Base-by-base conservation (phyloP, 495 filamentous ascomycete genomes). In the Letharia lupina region DNA sequence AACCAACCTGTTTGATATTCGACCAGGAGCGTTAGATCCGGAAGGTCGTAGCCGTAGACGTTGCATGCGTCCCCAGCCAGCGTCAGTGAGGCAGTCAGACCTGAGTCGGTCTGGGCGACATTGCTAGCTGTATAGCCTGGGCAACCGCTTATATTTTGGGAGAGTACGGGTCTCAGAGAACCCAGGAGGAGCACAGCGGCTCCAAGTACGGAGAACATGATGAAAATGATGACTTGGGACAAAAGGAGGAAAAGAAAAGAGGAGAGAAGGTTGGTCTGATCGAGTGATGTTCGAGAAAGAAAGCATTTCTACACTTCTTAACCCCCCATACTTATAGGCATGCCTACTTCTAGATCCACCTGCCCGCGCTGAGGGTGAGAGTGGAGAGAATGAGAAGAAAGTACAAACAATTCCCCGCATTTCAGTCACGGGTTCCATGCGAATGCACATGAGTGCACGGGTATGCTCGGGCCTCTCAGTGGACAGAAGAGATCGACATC, bases 101-200 rank as follows among this genome's bases (percentile, higher is more conserved):
- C 77, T 4, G 77, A 78, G 15, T 73, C 72, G 8, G 71, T 80
- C 44, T 82, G 78, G 63, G 79, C 75, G 52, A 92, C 76, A 73
- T 91, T 87, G 28, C 78, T 81, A 48, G 87, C 89, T 23, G 77
- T 81, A 71, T 95, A 95, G 8, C 90, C 90, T 18, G 89, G 87
- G 69, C 90, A 93, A 23, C 54, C n/a, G 33, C 54, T 57, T 18
- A 57, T 8, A 37, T 37, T 6, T 20, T 57, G 54, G 18, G 54
- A 57, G 33, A 37, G 13, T 37, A 57, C 33, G 33, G 54, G 2
- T 20, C 15, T 37, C 33, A 57, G 6, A 37, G 33, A 37, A 20
- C 3, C 54, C 15, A 57, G 54, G 33, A 57, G 13, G 33, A 37
- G 33, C 54, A 33, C 54, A 57, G 31, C 54, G 15, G 54, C 54